Percentiles rank a stretch among this genome's conserved stretches.
Conservation (phyloP, 441 rosid genomes). For the Melianthus villosus region DNA sequence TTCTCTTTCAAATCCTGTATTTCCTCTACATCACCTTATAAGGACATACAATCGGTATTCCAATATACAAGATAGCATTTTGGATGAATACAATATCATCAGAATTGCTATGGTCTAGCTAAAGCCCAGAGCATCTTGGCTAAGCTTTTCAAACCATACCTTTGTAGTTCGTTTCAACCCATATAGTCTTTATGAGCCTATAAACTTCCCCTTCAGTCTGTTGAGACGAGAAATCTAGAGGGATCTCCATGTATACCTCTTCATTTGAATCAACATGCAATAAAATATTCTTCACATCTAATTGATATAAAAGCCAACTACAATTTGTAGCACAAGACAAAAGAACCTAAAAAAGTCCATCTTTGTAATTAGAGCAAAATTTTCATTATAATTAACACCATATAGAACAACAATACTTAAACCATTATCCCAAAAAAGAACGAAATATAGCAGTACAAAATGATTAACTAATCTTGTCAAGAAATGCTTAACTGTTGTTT, state of each 20-base stretch:
- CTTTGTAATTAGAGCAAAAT: constrained; percentile 4
- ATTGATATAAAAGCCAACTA: not conserved
- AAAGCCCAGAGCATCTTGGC: constrained; percentile 1
- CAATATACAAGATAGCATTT: no score
- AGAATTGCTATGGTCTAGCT: not conserved
- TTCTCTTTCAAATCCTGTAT: not conserved
- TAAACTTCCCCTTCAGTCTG: not conserved
- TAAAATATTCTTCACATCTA: no score
- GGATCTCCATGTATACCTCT: constrained; percentile 1
- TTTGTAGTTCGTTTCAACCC: constrained; percentile 1
- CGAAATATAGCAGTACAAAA: no score
- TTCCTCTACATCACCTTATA: not conserved
- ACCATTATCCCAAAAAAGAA: no score
- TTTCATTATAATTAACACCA: constrained; percentile 3
- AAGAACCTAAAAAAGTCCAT: not conserved
- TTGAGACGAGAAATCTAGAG: not conserved
- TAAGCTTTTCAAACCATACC: constrained; percentile 5
- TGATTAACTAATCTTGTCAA: no score
- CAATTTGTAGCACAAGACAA: not conserved
- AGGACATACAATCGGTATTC: constrained; percentile 1
- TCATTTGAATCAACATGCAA: no score
- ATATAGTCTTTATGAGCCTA: not conserved
- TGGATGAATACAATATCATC: not conserved
- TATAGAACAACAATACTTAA: no score
- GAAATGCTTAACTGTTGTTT: no score